Percentiles rank a stretch among this genome's conserved stretches.
Conservation (phyloP, 257 asterid genomes). For the Fraxinus anomala region DNA sequence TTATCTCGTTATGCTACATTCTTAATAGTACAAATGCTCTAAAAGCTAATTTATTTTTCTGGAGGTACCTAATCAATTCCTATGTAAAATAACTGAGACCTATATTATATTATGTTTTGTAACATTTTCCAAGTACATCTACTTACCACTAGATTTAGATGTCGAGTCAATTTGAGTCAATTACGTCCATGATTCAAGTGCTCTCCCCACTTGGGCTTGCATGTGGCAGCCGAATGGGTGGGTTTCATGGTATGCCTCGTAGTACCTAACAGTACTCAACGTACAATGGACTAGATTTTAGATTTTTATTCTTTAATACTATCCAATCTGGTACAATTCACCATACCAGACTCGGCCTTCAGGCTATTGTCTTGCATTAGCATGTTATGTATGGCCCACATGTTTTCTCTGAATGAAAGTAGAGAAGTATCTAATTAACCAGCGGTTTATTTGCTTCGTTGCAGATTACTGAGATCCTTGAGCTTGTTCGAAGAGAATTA, state of each 20-base stretch:
- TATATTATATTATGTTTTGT: background rate
- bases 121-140: background rate
- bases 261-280: background rate
- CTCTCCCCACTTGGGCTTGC: background rate
- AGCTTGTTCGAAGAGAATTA: slow-evolving; percentile 78
- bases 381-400: background rate
- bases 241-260: background rate
- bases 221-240: too few relatives aligned
- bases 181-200: too few relatives aligned
- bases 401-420: slow-evolving; percentile 13
- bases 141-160: background rate
- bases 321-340: background rate
- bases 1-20: too few relatives aligned
- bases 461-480: slow-evolving; percentile 76
- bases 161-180: too few relatives aligned
- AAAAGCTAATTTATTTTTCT: too few relatives aligned
- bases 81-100: background rate
- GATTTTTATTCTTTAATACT: background rate
- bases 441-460: background rate
- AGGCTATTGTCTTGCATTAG: background rate
- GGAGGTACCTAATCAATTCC: too few relatives aligned
- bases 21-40: too few relatives aligned
- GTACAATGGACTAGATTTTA: background rate
- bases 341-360: background rate
- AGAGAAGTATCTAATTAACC: background rate